Conservation (phyloP, 176 grass and related monocot species). For the Dactylis glomerata region DNA sequence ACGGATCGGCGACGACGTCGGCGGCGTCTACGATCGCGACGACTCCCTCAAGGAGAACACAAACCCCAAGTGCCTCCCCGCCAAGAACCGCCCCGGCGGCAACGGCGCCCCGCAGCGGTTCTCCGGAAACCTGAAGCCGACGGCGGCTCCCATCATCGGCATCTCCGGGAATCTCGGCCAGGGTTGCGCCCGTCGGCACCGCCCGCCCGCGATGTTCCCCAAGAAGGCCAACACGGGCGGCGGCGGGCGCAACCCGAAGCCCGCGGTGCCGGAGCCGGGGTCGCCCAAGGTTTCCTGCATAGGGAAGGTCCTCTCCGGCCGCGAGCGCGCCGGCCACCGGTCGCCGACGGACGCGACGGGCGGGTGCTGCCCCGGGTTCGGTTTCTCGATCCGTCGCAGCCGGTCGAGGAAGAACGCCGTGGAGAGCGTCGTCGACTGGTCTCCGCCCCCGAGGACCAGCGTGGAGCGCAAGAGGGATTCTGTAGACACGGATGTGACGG, state of each 20-base stretch:
- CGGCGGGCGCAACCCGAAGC: conserved; percentile 47
- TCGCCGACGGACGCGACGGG: neutral
- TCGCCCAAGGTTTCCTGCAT: conserved; percentile 95
- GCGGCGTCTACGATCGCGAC: conserved; percentile 72
- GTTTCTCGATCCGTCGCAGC: conserved; percentile 36
- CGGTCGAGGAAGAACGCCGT: conserved; percentile 27
- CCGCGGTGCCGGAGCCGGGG: conserved; percentile 55
- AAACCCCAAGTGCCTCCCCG: conserved; percentile 74
- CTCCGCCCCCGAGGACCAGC: neutral
- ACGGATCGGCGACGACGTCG: conserved; percentile 41
- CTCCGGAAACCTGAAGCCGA: conserved; percentile 64
- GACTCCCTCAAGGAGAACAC: conserved; percentile 91
- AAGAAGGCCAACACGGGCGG: conserved; percentile 45
- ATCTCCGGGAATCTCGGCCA: conserved; percentile 44
- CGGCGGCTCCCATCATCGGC: conserved; percentile 56
- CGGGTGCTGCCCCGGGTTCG: conserved; percentile 52
- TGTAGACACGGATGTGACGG: neutral
- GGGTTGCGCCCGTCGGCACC: conserved; percentile 19
- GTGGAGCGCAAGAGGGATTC: neutral
- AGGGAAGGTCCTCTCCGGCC: conserved; percentile 76
- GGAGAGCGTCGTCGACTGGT: conserved; percentile 36
- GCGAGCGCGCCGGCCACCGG: conserved; percentile 8
- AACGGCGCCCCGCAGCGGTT: conserved; percentile 54
- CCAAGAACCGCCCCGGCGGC: conserved; percentile 17
- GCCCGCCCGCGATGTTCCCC: conserved; percentile 56